phyloP scores from a whole-genome alignment of 805 yeast genomes.

The Candida insectalens region DNA sequence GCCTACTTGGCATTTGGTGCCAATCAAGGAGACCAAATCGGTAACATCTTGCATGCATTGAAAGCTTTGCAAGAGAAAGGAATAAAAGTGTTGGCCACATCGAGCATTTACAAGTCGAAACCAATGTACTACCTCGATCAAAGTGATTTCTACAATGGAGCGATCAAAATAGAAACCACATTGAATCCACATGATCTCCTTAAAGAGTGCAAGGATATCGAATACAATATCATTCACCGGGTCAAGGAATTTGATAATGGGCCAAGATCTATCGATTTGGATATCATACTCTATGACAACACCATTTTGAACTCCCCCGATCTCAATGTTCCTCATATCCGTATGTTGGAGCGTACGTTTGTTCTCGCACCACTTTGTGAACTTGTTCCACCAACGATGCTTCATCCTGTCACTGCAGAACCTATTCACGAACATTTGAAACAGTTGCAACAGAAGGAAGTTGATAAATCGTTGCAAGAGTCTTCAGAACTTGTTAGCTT shows the following conservation, averaged over 20 bases:
- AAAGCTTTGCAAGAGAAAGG: constrained; percentile 19
- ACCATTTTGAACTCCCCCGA: constrained; percentile 43
- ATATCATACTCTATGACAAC: constrained; percentile 66
- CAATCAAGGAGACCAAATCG: constrained; percentile 64
- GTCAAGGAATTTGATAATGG: constrained; percentile 81
- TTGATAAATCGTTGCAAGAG: constrained; percentile 31
- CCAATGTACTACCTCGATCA: constrained; percentile 90
- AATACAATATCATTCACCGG: constrained; percentile 59
- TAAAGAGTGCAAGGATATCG: constrained; percentile 58
- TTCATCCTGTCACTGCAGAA: constrained; percentile 84
- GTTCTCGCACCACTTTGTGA: constrained; percentile 87
- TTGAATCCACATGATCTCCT: constrained; percentile 60
- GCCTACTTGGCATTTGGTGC: constrained; percentile 87
- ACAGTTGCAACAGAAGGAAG: constrained; percentile 25
- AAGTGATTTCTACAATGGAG: constrained; percentile 78
- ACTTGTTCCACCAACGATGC: constrained; percentile 49
- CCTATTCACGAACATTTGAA: constrained; percentile 60
- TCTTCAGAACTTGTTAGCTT: constrained; percentile 40
- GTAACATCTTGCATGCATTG: constrained; percentile 51
- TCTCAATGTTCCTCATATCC: constrained; percentile 74
- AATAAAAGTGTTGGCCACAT: constrained; percentile 47
- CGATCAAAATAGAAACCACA: constrained; percentile 50
- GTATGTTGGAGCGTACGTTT: constrained; percentile 84
- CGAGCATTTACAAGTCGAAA: constrained; percentile 76
- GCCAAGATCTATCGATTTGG: constrained; percentile 86